A percentile compares a stretch with the other conserved stretches of the same genome.
These are phyloP conservation scores for Lachnellula suecica DNA, from an alignment of 2,329 filamentous ascomycete genomes.

Conservation along the genomic window DNA sequence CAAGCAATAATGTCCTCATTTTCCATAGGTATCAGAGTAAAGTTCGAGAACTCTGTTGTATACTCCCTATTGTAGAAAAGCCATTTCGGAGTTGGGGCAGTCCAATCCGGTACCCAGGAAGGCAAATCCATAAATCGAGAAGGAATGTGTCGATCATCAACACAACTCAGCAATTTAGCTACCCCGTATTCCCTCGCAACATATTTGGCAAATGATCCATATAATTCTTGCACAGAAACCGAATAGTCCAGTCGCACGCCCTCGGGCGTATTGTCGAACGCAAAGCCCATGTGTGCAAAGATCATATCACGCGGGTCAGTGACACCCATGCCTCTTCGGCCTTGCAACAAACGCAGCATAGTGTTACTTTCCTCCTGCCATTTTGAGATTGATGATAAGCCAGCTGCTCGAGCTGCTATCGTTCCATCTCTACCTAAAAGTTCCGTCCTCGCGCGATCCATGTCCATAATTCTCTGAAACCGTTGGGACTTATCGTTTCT, in stretches of 20 bases:
- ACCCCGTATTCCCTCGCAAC: background rate
- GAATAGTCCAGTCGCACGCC: background rate
- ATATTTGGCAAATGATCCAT: background rate
- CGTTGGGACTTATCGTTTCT: background rate
- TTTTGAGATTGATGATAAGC: background rate
- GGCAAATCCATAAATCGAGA: background rate
- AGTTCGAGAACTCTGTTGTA: background rate
- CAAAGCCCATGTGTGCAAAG: constrained; percentile 1
- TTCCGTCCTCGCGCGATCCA: too few species aligned
- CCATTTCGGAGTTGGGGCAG: background rate
- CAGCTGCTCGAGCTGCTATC: too few species aligned
- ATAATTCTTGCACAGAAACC: background rate
- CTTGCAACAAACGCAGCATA: background rate
- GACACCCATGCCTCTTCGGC: background rate
- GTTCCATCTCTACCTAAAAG: too few species aligned
- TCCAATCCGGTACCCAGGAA: constrained; percentile 10
- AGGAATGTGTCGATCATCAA: background rate
- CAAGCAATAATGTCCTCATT: background rate
- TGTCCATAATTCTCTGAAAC: too few species aligned
- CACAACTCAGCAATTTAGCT: background rate
- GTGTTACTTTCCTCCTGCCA: background rate
- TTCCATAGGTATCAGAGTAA: background rate
- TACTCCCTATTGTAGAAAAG: background rate
- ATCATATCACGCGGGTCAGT: constrained; percentile 1
- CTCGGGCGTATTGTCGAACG: background rate